A percentile compares a stretch with the other conserved stretches of the same genome.
These are phyloP conservation scores for Solanum ossicruentum DNA, from an alignment of 257 asterid genomes.

Conservation along the genomic window DNA sequence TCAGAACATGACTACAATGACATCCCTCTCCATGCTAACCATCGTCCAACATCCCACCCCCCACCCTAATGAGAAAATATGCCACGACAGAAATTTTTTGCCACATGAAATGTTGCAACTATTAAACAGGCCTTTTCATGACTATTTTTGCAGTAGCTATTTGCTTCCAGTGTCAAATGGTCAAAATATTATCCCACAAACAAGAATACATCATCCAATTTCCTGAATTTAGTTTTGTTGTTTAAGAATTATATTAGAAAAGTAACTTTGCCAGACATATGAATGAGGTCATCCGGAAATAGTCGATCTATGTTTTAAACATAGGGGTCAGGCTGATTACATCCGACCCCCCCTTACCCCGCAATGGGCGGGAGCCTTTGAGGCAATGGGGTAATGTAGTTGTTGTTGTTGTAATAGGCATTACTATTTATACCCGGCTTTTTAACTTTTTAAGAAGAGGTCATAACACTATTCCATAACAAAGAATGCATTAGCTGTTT, in stretches of 20 bases:
- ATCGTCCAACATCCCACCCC: not conserved
- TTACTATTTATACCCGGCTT: not conserved
- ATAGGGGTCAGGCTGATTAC: too few relatives aligned
- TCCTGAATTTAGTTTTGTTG: not conserved
- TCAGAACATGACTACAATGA: not conserved
- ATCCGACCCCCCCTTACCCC: too few relatives aligned
- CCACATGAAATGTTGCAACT: not conserved
- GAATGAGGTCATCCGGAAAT: too few relatives aligned
- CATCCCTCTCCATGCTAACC: not conserved
- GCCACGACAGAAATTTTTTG: not conserved
- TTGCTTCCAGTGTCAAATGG: not conserved
- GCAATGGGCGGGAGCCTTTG: too few relatives aligned
- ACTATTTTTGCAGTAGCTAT: not conserved
- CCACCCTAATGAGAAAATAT: not conserved
- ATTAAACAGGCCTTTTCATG: not conserved
- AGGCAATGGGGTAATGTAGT: too few relatives aligned
- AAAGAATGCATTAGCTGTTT: not conserved
- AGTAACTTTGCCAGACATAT: not conserved
- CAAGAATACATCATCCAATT: not conserved
- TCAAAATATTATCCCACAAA: not conserved
- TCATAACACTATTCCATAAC: not conserved
- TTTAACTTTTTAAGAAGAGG: not conserved
- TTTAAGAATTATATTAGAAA: not conserved
- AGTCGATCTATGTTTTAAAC: too few relatives aligned
- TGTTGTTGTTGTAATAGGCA: too few relatives aligned